These are phyloP conservation scores for Phaeosphaeria sp. DNA, from an alignment of 2,329 filamentous ascomycete genomes.

Conservation along the genomic window DNA sequence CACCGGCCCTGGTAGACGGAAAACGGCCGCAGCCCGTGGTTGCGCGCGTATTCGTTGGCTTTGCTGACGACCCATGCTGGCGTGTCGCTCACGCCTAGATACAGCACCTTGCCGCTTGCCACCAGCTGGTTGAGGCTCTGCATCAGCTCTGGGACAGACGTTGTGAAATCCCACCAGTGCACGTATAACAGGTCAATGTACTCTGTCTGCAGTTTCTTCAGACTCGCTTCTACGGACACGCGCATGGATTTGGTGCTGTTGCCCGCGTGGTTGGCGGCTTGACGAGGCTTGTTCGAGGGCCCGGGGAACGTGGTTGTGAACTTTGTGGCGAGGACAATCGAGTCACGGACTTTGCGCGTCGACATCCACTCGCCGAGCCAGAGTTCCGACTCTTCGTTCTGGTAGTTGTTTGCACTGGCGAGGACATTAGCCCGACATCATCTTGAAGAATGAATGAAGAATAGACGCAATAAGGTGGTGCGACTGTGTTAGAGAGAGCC, in stretches of 20 bases:
- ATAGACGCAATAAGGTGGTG: too few species aligned
- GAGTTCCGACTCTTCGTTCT: constrained; percentile 55
- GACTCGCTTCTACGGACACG: constrained; percentile 46
- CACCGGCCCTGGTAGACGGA: constrained; percentile 72
- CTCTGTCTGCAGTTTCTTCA: constrained; percentile 51
- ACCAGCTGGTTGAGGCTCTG: constrained; percentile 46
- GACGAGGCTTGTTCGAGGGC: constrained; percentile 29
- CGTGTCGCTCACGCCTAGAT: constrained; percentile 48
- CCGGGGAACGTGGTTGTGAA: constrained; percentile 50
- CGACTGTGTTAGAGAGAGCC: too few species aligned
- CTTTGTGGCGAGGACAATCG: constrained; percentile 64
- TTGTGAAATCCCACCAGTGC: constrained; percentile 35
- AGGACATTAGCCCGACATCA: background rate
- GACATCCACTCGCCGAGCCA: constrained; percentile 62
- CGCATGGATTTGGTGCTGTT: constrained; percentile 49
- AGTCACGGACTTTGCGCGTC: constrained; percentile 51
- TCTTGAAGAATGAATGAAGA: too few species aligned
- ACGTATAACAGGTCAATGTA: constrained; percentile 51
- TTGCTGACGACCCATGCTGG: constrained; percentile 54
- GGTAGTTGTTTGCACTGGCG: constrained; percentile 55
- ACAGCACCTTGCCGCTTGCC: constrained; percentile 46
- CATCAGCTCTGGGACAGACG: constrained; percentile 46
- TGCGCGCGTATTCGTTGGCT: constrained; percentile 65
- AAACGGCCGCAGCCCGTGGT: constrained; percentile 74
- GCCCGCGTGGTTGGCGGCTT: constrained; percentile 52